phyloP scores from a whole-genome alignment of 2,329 filamentous ascomycete genomes.

The Aspergillus novoparasiticus region DNA sequence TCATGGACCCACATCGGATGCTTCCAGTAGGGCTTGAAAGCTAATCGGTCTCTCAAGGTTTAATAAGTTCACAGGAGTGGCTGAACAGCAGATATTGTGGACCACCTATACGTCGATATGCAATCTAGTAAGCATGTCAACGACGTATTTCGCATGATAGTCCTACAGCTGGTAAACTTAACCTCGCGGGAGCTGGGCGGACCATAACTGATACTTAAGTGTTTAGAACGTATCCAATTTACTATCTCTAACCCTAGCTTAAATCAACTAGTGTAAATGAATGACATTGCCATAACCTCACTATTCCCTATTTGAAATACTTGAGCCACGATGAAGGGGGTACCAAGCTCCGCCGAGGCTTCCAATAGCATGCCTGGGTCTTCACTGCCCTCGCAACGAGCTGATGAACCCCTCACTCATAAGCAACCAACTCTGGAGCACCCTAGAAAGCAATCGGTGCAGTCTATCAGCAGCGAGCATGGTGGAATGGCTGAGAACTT shows the following conservation, averaged over 20 bases:
- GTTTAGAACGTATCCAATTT: background rate
- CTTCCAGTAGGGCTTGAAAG: background rate
- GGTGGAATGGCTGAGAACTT: conserved; percentile 28
- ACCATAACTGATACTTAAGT: background rate
- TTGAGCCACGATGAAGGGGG: background rate
- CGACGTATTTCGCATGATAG: background rate
- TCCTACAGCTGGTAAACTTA: background rate
- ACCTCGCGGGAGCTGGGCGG: background rate
- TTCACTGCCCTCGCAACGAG: background rate
- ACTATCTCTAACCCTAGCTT: background rate
- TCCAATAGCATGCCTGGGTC: background rate
- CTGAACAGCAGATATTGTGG: background rate
- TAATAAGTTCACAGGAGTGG: background rate
- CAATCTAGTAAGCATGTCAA: background rate
- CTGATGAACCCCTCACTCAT: background rate
- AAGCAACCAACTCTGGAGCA: background rate
- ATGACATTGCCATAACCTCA: background rate
- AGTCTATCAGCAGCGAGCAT: background rate
- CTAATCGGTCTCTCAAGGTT: background rate
- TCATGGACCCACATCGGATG: background rate
- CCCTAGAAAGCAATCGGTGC: background rate
- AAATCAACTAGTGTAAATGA: background rate
- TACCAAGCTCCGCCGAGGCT: background rate
- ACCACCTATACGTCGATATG: background rate
- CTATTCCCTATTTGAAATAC: background rate